Conservation (phyloP, 2,329 filamentous ascomycete species). For the Graphium sp. region DNA sequence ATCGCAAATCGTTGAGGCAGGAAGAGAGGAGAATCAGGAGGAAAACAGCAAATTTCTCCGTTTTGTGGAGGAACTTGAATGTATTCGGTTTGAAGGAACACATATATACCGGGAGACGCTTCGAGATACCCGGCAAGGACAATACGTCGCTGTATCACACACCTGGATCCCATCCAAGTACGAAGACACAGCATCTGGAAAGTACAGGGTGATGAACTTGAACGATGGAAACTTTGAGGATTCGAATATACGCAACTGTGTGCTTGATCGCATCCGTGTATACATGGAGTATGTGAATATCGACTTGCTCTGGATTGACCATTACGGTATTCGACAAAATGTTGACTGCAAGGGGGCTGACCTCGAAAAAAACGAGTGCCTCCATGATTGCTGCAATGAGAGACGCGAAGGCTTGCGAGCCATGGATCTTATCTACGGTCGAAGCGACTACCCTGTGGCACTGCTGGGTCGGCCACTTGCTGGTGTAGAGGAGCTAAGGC, state of each 20-base stretch:
- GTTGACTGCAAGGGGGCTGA: too few species aligned
- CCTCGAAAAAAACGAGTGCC: too few species aligned
- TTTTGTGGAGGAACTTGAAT: too few species aligned
- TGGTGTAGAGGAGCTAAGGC: conserved; percentile 5
- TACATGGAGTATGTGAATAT: conserved; percentile 10
- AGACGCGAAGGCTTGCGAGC: conserved; percentile 12
- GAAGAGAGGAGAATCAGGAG: too few species aligned
- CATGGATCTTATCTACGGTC: conserved; percentile 15
- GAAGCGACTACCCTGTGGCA: conserved; percentile 13
- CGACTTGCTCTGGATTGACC: conserved; percentile 13
- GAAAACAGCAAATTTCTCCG: too few species aligned
- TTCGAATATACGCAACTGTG: conserved; percentile 10
- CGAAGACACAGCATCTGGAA: conserved; percentile 6
- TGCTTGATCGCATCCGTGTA: conserved; percentile 8
- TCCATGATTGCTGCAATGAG: conserved; percentile 8
- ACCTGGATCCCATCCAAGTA: conserved; percentile 8
- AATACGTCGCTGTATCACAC: conserved; percentile 10
- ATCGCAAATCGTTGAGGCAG: too few species aligned
- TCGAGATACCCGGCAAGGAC: conserved; percentile 1
- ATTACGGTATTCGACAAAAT: conserved; percentile 11
- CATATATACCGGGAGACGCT: too few species aligned
- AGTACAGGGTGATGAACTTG: conserved; percentile 6
- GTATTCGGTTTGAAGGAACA: too few species aligned
- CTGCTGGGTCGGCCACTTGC: conserved; percentile 10
- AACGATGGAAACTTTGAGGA: conserved; percentile 2